Evolutionary conservation across 192 early-diverging fungal species (phyloP), one percentile per base, ranked within the genome.

Genomic region (Backusella australiensis): DNA sequence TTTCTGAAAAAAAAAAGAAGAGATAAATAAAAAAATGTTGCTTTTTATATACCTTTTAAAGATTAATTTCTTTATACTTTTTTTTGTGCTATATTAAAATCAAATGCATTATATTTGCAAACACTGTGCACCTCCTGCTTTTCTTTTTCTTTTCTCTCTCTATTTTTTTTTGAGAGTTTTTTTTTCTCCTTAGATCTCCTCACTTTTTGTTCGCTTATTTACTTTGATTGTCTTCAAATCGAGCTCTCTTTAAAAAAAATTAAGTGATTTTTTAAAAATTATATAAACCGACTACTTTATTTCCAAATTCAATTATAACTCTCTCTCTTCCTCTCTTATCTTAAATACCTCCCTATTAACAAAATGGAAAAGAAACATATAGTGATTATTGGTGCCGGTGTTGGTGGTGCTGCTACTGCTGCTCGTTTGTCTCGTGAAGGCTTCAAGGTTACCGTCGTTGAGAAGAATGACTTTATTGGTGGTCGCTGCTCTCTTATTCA

Each of bases 371-470:
- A 75, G 46, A 83, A 83, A 68, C 80, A 80, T 56, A 75, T 89
- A 44, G 74, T 89, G 12, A 71, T 89, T 9, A 80, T 89, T 73
- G 88, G 88, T 72, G 85, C 87, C n/a, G 88, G 88, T 23, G 79
- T 78, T 6, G 88, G 88, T 34, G 88, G 88, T 32, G 74, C 77
- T n/a, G 83, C 87, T 11, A 85, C 81, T 42, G 88, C 87, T 69
- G 88, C 87, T 26, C 79, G 83, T 39, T 67, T 89, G 21, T 74
- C 84, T 36, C 77, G 77, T 44, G 80, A 72, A 76, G 85, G 76
- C 21, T 81, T 87, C 75, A 63, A 76, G 39, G 85, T 86, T 14
- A 79, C 81, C 7, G 82, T 86, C 0, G 74, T 82, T 36, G 88
- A 89, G 70, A 89, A 89, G 77, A 89, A 89, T 74, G 46, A 42